Percentiles rank a stretch among this genome's conserved stretches.
Conservation (phyloP, 2,329 filamentous ascomycete species). For the Coniochaeta sp. region DNA sequence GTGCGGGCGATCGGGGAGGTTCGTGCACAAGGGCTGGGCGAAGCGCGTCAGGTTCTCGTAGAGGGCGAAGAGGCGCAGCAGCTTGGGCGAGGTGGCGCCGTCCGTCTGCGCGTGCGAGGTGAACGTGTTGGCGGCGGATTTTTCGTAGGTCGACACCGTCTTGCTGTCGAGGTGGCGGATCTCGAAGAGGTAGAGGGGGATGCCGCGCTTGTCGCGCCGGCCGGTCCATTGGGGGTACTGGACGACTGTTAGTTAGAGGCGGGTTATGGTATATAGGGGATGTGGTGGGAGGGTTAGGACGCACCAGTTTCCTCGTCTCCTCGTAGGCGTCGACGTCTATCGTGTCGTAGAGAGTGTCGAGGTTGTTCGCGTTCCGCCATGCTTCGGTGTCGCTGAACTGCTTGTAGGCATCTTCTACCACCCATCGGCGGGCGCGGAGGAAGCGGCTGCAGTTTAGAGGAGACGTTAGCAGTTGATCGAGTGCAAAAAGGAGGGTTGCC, state of each 20-base stretch:
- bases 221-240: conserved; percentile 95
- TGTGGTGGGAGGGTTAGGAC: conserved; percentile 21
- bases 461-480: conserved; percentile 7
- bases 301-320: conserved; percentile 66
- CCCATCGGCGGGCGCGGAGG: conserved; percentile 77
- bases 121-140: conserved; percentile 49
- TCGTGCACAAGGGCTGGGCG: conserved; percentile 75
- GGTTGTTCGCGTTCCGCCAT: conserved; percentile 74
- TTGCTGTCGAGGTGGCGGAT: conserved; percentile 78
- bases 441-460: conserved; percentile 55
- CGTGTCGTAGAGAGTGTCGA: conserved; percentile 74
- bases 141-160: conserved; percentile 73
- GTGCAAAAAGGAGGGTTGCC: no score
- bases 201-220: conserved; percentile 77
- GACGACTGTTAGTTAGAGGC: conserved; percentile 6
- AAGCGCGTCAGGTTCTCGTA: conserved; percentile 92
- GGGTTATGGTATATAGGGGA: not conserved
- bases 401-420: conserved; percentile 65
- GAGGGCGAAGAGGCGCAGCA: conserved; percentile 81
- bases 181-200: conserved; percentile 87
- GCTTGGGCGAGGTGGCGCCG: conserved; percentile 62
- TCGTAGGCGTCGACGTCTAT: conserved; percentile 85
- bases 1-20: conserved; percentile 63
- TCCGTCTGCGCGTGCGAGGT: conserved; percentile 54
- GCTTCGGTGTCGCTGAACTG: conserved; percentile 87